Conservation (phyloP, 495 filamentous ascomycete genomes). For the Penicillium tannophilum region DNA sequence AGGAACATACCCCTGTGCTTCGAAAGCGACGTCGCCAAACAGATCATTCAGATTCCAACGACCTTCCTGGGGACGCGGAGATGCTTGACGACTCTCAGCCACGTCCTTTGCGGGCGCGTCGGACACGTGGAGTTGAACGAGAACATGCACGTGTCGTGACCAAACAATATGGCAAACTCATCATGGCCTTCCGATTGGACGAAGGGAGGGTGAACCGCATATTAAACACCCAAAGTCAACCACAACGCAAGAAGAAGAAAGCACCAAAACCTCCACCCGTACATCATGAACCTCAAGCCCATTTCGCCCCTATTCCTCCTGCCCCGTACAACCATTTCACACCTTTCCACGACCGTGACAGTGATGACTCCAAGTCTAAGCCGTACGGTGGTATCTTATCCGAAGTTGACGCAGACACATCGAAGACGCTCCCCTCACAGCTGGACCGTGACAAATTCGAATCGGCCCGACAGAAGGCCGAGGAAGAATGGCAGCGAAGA, state of each 20-base stretch:
- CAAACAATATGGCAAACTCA: conserved; percentile 46
- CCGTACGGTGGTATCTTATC: conserved; percentile 93
- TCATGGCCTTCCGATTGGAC: conserved; percentile 63
- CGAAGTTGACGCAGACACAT: conserved; percentile 88
- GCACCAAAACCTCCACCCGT: conserved; percentile 38
- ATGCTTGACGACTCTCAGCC: conserved; percentile 23
- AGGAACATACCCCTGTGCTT: conserved; percentile 50
- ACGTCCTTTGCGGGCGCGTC: conserved; percentile 37
- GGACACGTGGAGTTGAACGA: conserved; percentile 37
- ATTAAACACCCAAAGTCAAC: conserved; percentile 41
- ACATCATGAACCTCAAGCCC: conserved; percentile 40
- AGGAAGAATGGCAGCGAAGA: conserved; percentile 83
- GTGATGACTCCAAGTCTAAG: conserved; percentile 86
- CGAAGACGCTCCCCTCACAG: conserved; percentile 78
- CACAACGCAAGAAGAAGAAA: conserved; percentile 39
- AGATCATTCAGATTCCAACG: conserved; percentile 25
- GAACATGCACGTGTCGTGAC: conserved; percentile 40
- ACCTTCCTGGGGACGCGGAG: conserved; percentile 26
- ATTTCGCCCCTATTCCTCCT: conserved; percentile 48
- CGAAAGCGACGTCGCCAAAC: conserved; percentile 49
- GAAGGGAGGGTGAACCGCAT: conserved; percentile 61
- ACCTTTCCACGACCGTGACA: conserved; percentile 81
- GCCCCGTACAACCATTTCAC: conserved; percentile 73
- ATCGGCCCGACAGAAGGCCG: conserved; percentile 81
- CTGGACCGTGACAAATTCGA: conserved; percentile 84